phyloP scores from a whole-genome alignment of 164 flowering plant genomes.

The Tinospora cordifolia region DNA sequence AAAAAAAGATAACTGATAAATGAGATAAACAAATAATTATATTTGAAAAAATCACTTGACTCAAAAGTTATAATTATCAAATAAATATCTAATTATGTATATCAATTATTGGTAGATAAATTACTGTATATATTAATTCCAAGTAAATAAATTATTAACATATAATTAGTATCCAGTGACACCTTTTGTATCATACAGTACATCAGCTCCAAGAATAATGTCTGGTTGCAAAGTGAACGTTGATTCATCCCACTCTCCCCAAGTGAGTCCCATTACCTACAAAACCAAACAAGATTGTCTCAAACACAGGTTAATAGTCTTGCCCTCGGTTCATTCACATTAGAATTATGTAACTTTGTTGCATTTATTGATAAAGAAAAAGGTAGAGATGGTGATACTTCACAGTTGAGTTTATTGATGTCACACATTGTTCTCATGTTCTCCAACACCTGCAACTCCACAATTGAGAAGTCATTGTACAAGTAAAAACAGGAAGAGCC shows the following conservation, averaged over 20 bases:
- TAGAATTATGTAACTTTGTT: no score
- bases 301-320: no score
- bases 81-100: no score
- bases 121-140: no score
- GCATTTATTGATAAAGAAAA: not conserved
- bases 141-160: no score
- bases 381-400: conserved; percentile 31
- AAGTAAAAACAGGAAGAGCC: no score
- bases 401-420: conserved; percentile 57
- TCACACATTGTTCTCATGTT: conserved; percentile 58
- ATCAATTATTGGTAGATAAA: no score
- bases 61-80: no score
- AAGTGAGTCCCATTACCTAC: conserved; percentile 73
- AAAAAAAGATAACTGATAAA: no score
- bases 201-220: conserved; percentile 90
- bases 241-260: conserved; percentile 87
- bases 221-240: conserved; percentile 53
- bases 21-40: no score
- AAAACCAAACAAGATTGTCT: conserved; percentile 8
- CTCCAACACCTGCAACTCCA: conserved; percentile 61
- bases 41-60: no score
- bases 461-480: conserved; percentile 6
- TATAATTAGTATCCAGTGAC: conserved; percentile 5
- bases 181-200: conserved; percentile 77
- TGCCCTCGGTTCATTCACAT: not conserved